phyloP scores from a whole-genome alignment of 352 stramenopile species.

The Pythium guiyangense region DNA sequence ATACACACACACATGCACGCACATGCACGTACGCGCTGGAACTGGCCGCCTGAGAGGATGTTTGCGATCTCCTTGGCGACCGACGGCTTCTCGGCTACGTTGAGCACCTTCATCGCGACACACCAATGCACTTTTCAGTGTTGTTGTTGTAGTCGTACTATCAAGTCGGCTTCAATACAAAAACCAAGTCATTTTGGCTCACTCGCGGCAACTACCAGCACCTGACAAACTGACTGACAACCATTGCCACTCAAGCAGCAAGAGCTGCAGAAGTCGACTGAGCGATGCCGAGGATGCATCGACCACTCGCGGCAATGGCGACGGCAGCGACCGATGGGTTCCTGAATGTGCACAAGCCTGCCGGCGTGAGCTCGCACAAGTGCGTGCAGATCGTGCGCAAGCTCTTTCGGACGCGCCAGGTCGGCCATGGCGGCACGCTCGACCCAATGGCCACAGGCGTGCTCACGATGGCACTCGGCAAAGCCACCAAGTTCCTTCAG shows the following conservation, averaged over 20 bases:
- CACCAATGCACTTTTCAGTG: background rate
- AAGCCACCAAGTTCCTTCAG: slow-evolving; percentile 81
- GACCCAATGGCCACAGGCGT: slow-evolving; percentile 88
- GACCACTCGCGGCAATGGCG: background rate
- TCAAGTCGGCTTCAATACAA: no score
- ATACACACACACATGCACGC: background rate
- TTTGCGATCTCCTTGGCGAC: slow-evolving; percentile 96
- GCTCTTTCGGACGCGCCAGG: slow-evolving; percentile 62
- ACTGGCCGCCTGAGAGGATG: slow-evolving; percentile 86
- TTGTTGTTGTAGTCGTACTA: background rate
- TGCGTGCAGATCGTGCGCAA: slow-evolving; percentile 67
- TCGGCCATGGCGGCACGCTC: slow-evolving; percentile 83
- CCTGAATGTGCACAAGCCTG: slow-evolving; percentile 78
- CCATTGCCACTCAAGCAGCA: no score
- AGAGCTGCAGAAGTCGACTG: no score
- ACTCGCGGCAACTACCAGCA: no score
- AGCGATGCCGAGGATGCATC: slow-evolving; percentile 7
- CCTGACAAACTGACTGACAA: no score
- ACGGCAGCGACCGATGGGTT: slow-evolving; percentile 48
- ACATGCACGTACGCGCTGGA: slow-evolving; percentile 44
- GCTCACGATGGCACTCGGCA: slow-evolving; percentile 71
- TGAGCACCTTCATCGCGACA: slow-evolving; percentile 87
- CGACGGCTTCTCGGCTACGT: slow-evolving; percentile 99
- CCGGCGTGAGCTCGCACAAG: slow-evolving; percentile 71
- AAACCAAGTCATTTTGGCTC: no score